Evolutionary conservation across 2,329 filamentous ascomycete species (phyloP), one percentile per base, ranked within the genome.

Genomic region (Aureobasidium lini): DNA sequence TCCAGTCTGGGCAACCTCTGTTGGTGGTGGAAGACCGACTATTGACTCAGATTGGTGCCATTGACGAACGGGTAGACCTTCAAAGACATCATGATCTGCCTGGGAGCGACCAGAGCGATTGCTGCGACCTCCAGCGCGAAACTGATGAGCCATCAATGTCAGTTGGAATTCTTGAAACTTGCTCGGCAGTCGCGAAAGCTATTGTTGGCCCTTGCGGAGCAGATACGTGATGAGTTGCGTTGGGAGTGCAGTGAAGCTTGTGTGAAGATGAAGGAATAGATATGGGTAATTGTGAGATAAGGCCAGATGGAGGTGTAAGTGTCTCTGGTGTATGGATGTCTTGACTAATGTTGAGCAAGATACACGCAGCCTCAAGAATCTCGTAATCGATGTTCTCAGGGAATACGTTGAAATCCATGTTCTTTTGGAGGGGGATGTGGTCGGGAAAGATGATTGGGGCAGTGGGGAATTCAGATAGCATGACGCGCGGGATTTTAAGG

Each of bases 31-130:
- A 81, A 74, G 78, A 79, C 63, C 64, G 10, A 66, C 60, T 16
- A 52, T 60, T 9, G 60, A 64, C 59, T 75, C 73, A 61, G 88
- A 84, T 64, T 88, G 85, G 59, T 89, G 85, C 88, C 91, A 97
- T 81, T 95, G 90, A 68, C 91, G 87, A 60, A 96, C 88, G 15
- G 93, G 93, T 10, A 96, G 81, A 61, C 91, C 90, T 80, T 83
- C 78, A 52, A 84, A 80, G 52, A 85, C 78, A 76, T 88, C 86
- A 69, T 86, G 83, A 64, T 88, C 85, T 57, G 80, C 76, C 64
- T 83, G 80, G 44, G 75, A 76, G 62, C 82, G 80, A 60, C 81
- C 77, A 61, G 79, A 80, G 64, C 83, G 79, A 61, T 82, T 81
- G 62, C 80, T 81, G 18, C 81, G 79, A 63, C 81, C 81, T 60